These are phyloP conservation scores for Salvia splendens DNA, from an alignment of 257 asterid species.

Conservation along the genomic window DNA sequence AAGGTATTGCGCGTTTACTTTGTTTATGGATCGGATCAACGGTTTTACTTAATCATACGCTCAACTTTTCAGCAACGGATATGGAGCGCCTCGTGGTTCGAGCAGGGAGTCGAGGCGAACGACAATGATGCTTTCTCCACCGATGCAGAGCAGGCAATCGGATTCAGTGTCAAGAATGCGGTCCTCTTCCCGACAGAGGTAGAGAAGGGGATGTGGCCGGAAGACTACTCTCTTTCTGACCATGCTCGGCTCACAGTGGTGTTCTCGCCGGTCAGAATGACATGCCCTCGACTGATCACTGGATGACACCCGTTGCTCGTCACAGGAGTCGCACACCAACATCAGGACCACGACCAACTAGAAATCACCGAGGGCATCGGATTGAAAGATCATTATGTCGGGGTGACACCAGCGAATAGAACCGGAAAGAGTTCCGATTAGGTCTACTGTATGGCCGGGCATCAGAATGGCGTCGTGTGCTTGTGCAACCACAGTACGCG, in stretches of 20 bases:
- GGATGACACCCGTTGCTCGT: conserved; percentile 28
- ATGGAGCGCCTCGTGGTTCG: conserved; percentile 72
- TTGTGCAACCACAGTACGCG: background rate
- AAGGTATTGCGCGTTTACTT: conserved; percentile 47
- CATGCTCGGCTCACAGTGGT: conserved; percentile 95
- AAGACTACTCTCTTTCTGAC: conserved; percentile 91
- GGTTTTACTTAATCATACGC: too few species aligned
- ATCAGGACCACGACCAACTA: background rate
- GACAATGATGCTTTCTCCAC: conserved; percentile 37
- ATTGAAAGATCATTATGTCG: background rate
- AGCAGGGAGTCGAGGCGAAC: conserved; percentile 44
- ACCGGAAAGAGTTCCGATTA: conserved; percentile 1
- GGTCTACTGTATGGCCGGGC: conserved; percentile 2
- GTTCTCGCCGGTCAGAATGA: conserved; percentile 85
- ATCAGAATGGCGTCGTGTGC: background rate
- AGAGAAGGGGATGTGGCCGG: conserved; percentile 96
- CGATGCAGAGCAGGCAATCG: conserved; percentile 77
- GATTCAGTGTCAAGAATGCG: conserved; percentile 89
- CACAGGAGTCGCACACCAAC: background rate
- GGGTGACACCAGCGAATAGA: background rate
- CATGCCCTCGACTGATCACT: conserved; percentile 60
- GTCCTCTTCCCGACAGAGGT: conserved; percentile 92
- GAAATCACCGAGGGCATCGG: background rate
- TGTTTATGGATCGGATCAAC: too few species aligned
- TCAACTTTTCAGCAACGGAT: conserved; percentile 60